Evolutionary conservation across 768 basidiomycete species (phyloP), one percentile per base, ranked within the genome.

Genomic region (Lentinula boryana): DNA sequence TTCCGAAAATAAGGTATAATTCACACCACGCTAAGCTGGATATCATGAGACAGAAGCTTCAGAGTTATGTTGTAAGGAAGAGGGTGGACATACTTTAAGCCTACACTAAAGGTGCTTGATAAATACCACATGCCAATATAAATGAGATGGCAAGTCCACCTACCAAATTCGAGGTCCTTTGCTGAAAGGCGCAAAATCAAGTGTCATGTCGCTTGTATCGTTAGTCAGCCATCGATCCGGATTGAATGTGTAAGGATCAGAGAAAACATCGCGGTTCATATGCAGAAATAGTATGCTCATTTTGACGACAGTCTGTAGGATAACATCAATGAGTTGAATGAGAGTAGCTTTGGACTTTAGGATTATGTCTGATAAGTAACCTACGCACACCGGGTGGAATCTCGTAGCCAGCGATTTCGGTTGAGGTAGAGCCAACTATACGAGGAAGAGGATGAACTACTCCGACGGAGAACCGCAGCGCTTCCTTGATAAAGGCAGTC

Each of bases 401-500:
- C 12, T 65, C 50, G 6, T 59, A 58, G 1, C 77, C 79, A 23
- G 68, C 68, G 12, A 82, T 77, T 31, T 66, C 62, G 1, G 72
- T 66, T 27, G 70, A 71, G 13, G 66, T 61, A 3, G 69, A 70
- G 3, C 74, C 75, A 10, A 80, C 74, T 35, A 80, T 66, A 41
- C 80, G 70, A 21, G 78, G 73, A 46, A 78, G 67, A 4, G 75
- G 74, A 2, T 68, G 73, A 6, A 75, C 70, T 2, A 76, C 66
- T 9, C 78, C 78, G 60, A 75, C 72, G n/a, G 73, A 70, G 63
- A 79, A 69, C 31, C 80, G 69, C 49, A 81, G 69, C 0, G 78
- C 71, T 65, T 82, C 80, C 59, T 80, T 80, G 36, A 80, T 71
- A 27, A 82, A 77, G 5, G 78, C 79, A 1, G 76, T 77, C 80